phyloP scores from a whole-genome alignment of 1,284 basidiomycete genomes.

The Fistulinella staudtii region DNA sequence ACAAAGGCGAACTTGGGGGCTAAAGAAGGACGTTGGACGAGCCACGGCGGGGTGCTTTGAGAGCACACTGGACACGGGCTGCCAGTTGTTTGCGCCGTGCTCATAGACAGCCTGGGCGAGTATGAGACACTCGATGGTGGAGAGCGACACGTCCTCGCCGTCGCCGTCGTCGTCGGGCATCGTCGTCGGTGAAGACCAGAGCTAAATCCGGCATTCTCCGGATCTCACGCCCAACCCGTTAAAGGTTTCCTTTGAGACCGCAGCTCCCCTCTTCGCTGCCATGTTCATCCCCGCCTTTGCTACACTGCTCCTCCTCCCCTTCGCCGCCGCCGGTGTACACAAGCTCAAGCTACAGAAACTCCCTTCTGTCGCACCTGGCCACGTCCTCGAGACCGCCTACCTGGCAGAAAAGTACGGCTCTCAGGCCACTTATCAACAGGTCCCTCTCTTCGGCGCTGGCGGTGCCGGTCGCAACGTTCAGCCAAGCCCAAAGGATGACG shows the following conservation, averaged over 20 bases:
- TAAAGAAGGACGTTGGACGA: no score
- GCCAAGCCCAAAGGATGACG: slow-evolving; percentile 52
- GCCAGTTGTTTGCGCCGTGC: slow-evolving; percentile 74
- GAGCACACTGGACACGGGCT: slow-evolving; percentile 59
- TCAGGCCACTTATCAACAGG: slow-evolving; percentile 46
- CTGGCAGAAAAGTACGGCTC: slow-evolving; percentile 85
- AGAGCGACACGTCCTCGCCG: no score
- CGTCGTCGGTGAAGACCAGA: slow-evolving; percentile 5
- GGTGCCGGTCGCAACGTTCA: slow-evolving; percentile 65
- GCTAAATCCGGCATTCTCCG: slow-evolving; percentile 23
- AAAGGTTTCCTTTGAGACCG: slow-evolving; percentile 10
- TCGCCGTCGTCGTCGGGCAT: slow-evolving; percentile 8
- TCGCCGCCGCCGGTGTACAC: slow-evolving; percentile 69
- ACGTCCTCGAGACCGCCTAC: slow-evolving; percentile 73
- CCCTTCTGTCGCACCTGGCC: slow-evolving; percentile 55
- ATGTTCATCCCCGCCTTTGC: slow-evolving; percentile 67
- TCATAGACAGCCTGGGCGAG: slow-evolving; percentile 85
- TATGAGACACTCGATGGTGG: slow-evolving; percentile 69
- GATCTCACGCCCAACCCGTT: slow-evolving; percentile 10
- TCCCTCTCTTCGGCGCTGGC: slow-evolving; percentile 70
- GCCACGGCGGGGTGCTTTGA: no score
- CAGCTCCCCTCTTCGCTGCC: slow-evolving; percentile 36
- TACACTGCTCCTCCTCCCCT: slow-evolving; percentile 62
- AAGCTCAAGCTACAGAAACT: slow-evolving; percentile 87
- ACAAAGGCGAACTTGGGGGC: slow-evolving; percentile 49